Percentiles rank a stretch among this genome's conserved stretches.
These are phyloP conservation scores for Talaromyces sp. DNA, from an alignment of 2,329 filamentous ascomycete genomes.

Conservation along the genomic window DNA sequence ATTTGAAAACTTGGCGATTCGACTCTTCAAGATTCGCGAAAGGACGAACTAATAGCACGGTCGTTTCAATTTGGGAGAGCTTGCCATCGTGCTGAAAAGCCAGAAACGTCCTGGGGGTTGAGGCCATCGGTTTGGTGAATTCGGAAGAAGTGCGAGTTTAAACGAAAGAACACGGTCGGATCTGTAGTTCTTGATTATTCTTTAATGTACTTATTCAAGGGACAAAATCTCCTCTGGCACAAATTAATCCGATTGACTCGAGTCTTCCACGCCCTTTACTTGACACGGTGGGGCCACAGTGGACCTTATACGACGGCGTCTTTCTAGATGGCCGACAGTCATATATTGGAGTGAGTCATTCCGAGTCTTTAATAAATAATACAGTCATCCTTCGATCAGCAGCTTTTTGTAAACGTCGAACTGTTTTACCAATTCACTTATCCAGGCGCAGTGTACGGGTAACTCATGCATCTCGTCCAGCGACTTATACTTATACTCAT, in stretches of 20 bases:
- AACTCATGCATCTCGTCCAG: not conserved
- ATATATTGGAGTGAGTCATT: not conserved
- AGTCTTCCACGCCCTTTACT: conserved; percentile 5
- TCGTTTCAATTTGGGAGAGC: conserved; percentile 46
- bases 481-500: not conserved
- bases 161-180: not conserved
- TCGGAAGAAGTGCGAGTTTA: not conserved
- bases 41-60: conserved; percentile 50
- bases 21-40: conserved; percentile 52
- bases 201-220: not conserved
- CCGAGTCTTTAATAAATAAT: not conserved
- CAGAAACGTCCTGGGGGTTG: not conserved
- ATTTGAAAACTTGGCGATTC: conserved; percentile 40
- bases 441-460: too few relatives aligned
- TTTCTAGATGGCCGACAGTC: not conserved
- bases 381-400: not conserved
- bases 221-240: not conserved
- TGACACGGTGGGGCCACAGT: conserved; percentile 11
- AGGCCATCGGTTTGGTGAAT: not conserved
- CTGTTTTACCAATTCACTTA: not conserved
- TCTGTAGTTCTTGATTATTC: not conserved
- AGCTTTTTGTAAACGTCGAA: not conserved
- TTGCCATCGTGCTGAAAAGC: conserved; percentile 42
- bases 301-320: not conserved
- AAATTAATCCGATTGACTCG: not conserved